These are phyloP conservation scores for Elaeagnus macrophylla DNA, from an alignment of 306 rosid genomes.

Conservation along the genomic window DNA sequence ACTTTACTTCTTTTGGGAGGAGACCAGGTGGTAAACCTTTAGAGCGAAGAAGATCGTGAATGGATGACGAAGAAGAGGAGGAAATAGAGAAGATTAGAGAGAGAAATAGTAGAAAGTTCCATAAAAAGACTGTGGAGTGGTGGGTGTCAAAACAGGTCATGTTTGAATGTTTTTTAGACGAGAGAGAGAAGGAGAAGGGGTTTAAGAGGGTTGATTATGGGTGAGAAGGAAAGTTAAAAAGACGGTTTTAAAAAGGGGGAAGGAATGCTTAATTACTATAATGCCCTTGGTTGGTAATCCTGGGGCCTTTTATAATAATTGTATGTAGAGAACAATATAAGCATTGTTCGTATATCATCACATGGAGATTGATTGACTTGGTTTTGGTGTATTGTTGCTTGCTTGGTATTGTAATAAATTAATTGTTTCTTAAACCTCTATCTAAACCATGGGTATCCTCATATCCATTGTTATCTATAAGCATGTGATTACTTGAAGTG, in stretches of 20 bases:
- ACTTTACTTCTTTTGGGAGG: slow-evolving; percentile 59
- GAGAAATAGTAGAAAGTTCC: slow-evolving; percentile 12
- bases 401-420: slow-evolving; percentile 31
- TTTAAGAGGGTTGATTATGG: slow-evolving; percentile 9
- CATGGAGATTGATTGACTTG: too few species aligned
- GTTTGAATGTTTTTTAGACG: neutral
- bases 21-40: slow-evolving; percentile 80
- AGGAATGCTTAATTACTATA: slow-evolving; percentile 14
- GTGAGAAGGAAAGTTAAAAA: slow-evolving; percentile 33
- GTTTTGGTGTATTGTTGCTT: slow-evolving; percentile 26
- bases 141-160: slow-evolving; percentile 37
- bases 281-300: slow-evolving; percentile 43
- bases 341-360: too few species aligned
- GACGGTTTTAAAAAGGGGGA: slow-evolving; percentile 26
- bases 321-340: too few species aligned
- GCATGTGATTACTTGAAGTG: neutral
- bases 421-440: slow-evolving; percentile 20
- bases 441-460: neutral
- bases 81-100: slow-evolving; percentile 8
- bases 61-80: slow-evolving; percentile 25
- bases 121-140: slow-evolving; percentile 12
- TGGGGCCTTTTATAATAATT: neutral
- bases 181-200: slow-evolving; percentile 19
- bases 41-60: slow-evolving; percentile 72
- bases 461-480: neutral